These are phyloP conservation scores for Aleurites moluccanus DNA, from an alignment of 441 rosid genomes.

Conservation along the genomic window DNA sequence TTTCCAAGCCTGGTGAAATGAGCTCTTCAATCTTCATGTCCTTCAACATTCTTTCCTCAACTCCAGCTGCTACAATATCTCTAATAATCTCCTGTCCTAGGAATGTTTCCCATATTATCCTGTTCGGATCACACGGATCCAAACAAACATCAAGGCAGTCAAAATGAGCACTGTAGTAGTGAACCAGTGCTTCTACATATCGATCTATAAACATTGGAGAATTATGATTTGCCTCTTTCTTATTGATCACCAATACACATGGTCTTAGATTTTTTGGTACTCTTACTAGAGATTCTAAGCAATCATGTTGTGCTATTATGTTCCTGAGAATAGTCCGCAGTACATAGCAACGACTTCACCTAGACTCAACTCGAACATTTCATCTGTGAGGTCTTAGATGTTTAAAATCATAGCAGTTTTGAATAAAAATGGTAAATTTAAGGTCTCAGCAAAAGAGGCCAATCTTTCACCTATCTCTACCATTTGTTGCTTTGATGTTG, in stretches of 20 bases:
- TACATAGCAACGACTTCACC: slow-evolving; percentile 35
- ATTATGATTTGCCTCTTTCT: slow-evolving; percentile 32
- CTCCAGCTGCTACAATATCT: slow-evolving; percentile 30
- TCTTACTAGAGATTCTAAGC: slow-evolving; percentile 27
- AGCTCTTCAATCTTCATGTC: slow-evolving; percentile 35
- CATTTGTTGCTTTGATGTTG: slow-evolving; percentile 3
- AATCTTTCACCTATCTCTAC: slow-evolving; percentile 34
- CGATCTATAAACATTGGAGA: slow-evolving; percentile 22
- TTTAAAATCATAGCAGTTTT: slow-evolving; percentile 19
- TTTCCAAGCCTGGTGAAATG: slow-evolving; percentile 24
- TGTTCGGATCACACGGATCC: slow-evolving; percentile 20
- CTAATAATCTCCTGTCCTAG: slow-evolving; percentile 26
- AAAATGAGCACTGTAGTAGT: slow-evolving; percentile 18
- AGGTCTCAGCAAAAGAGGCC: slow-evolving; percentile 27
- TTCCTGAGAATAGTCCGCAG: slow-evolving; percentile 20
- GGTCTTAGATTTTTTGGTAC: slow-evolving; percentile 32
- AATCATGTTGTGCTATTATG: slow-evolving; percentile 21
- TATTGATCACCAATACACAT: slow-evolving; percentile 28
- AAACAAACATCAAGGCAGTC: slow-evolving; percentile 32
- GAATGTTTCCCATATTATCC: slow-evolving; percentile 26
- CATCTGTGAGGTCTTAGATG: slow-evolving; percentile 31
- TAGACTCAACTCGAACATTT: slow-evolving; percentile 26
- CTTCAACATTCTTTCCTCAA: slow-evolving; percentile 30
- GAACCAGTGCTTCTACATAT: slow-evolving; percentile 27
- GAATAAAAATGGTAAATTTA: slow-evolving; percentile 35